phyloP scores from a whole-genome alignment of 2,329 filamentous ascomycete species.

The Lachnellula occidentalis region DNA sequence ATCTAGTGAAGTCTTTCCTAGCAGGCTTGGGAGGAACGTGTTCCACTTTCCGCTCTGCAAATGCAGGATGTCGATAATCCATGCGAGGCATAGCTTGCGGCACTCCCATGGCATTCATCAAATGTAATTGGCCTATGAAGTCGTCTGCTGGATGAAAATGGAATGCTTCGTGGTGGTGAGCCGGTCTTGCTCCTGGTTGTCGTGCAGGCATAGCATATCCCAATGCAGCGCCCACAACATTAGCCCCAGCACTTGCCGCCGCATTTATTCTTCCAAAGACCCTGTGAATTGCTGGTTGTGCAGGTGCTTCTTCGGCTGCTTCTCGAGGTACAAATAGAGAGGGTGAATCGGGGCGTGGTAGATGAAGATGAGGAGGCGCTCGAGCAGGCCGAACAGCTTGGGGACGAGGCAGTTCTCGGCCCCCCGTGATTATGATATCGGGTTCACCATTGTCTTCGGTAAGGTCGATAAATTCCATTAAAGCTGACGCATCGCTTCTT shows the following conservation, averaged over 20 bases:
- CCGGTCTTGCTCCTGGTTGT: neutral
- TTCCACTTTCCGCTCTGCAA: slow-evolving; percentile 25
- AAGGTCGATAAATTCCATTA: slow-evolving; percentile 45
- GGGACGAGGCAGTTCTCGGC: slow-evolving; percentile 18
- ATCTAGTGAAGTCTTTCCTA: slow-evolving; percentile 73
- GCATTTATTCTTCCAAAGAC: neutral
- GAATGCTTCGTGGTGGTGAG: neutral
- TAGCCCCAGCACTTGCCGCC: neutral
- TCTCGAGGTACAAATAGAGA: slow-evolving; percentile 6
- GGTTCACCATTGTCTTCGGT: slow-evolving; percentile 41
- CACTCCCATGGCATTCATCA: neutral
- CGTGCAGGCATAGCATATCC: neutral
- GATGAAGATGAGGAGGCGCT: neutral
- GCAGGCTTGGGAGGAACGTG: slow-evolving; percentile 43
- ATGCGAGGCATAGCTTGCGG: slow-evolving; percentile 11
- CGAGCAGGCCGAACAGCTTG: slow-evolving; percentile 2
- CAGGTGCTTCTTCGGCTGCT: slow-evolving; percentile 10
- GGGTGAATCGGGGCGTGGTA: slow-evolving; percentile 4
- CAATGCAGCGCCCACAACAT: neutral
- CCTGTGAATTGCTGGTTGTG: neutral
- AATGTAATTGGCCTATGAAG: slow-evolving; percentile 1
- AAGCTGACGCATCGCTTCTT: slow-evolving; percentile 23
- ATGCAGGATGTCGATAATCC: slow-evolving; percentile 25
- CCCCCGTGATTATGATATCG: slow-evolving; percentile 30
- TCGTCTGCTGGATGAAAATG: neutral